Base-by-base conservation (phyloP, 495 filamentous ascomycete genomes). In the Penicillium cataractarum region DNA sequence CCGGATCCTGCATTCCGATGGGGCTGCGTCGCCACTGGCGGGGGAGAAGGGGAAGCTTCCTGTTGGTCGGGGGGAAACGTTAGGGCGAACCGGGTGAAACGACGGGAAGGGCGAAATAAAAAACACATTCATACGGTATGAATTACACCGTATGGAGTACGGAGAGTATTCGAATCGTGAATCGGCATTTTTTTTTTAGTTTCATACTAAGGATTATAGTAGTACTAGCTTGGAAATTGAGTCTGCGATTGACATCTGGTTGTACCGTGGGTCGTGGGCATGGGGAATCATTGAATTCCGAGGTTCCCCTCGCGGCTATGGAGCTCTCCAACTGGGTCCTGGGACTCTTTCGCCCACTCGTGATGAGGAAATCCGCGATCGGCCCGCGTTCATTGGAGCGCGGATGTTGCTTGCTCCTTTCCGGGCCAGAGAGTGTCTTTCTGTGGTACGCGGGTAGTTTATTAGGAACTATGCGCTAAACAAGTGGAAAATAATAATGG, bases 1-100 rank as follows among this genome's bases (percentile, higher is more conserved):
- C 67, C 71, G 72, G 75, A 69, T 71, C 65, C 55, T 67, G 65
- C 66, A 63, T 77, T 74, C 76, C 74, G 76, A 66, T 74, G 66
- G 66, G 59, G 62, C 51, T 54, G 51, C 65, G 42, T 71, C 29
- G 68, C 68, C 68, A 68, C 68, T 57, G 42, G 61, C 58, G 65
- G 55, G 52, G 51, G 46, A 33, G 12, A 31, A 33, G 35, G 64
- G 58, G 63, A 65, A 51, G 24, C 37, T 64, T 70, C 70, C 69
- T 44, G 65, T 72, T 72, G 58, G 70, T 60, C 57, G 61, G 56
- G 49, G 60, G 44, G 54, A 60, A 58, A 15, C 50, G 48, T 26
- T 8, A 58, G 48, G 40, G 61, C 32, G 55, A 53, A 65, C 57
- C 58, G 63, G 52, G 48, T 67, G 65, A 67, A 67, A 67, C 65